Conservation (phyloP, 78 protist genomes). For the Dictyostelium discoideum region DNA sequence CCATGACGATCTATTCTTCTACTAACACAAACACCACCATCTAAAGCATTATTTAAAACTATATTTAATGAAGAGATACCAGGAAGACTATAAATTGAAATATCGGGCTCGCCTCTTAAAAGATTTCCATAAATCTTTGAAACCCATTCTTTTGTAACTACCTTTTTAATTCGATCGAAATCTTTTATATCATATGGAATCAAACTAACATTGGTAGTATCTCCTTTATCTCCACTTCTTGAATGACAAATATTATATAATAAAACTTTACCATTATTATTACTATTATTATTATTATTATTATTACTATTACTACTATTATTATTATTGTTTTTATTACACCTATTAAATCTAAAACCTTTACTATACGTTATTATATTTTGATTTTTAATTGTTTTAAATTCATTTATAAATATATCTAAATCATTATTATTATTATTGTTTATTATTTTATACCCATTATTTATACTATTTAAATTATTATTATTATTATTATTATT, state of each 20-base stretch:
- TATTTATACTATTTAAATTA: not conserved
- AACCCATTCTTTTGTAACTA: slow-evolving; percentile 67
- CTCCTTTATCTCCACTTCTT: slow-evolving; percentile 74
- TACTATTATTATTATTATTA: not conserved
- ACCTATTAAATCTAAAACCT: not conserved
- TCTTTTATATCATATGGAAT: slow-evolving; percentile 62
- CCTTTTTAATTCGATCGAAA: slow-evolving; percentile 14
- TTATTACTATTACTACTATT: not conserved
- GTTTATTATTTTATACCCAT: not conserved
- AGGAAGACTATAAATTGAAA: slow-evolving; percentile 39
- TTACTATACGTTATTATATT: not conserved
- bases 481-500: not conserved
- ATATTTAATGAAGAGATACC: slow-evolving; percentile 59
- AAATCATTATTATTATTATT: not conserved
- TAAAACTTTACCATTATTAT: slow-evolving; percentile 19
- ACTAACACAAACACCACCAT: slow-evolving; percentile 79
- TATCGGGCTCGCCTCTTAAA: slow-evolving; percentile 4
- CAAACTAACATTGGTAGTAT: slow-evolving; percentile 52
- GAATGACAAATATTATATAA: slow-evolving; percentile 71
- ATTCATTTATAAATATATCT: slow-evolving; percentile 2
- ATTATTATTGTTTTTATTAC: not conserved
- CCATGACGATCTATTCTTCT: slow-evolving; percentile 80
- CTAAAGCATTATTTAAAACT: slow-evolving; percentile 45
- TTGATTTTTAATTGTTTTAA: not conserved
- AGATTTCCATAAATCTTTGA: slow-evolving; percentile 44